phyloP scores from a whole-genome alignment of 192 early-diverging fungal species.

The Umbelopsis vinacea region DNA sequence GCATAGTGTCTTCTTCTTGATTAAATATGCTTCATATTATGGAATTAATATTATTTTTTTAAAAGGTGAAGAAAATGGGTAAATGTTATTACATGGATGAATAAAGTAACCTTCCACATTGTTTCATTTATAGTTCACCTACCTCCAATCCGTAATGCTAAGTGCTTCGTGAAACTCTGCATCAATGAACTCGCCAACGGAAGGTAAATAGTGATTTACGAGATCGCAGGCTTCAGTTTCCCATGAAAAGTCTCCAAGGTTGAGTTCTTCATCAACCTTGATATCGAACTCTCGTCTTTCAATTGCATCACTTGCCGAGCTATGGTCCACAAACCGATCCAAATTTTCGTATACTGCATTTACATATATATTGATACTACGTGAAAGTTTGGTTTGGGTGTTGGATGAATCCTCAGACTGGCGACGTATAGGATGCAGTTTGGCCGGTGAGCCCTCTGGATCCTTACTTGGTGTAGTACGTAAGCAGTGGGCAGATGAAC shows the following conservation, averaged over 20 bases:
- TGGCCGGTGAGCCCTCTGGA: not conserved
- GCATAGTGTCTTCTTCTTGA: slow-evolving; percentile 40
- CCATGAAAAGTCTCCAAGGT: slow-evolving; percentile 59
- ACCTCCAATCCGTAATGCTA: slow-evolving; percentile 60
- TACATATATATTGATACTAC: not conserved
- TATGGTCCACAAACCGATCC: slow-evolving; percentile 45
- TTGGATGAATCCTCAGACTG: not conserved
- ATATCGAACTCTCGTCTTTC: slow-evolving; percentile 42
- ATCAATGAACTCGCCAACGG: slow-evolving; percentile 53
- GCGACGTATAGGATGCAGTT: not conserved
- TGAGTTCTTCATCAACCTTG: slow-evolving; percentile 9
- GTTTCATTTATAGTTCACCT: slow-evolving; percentile 16
- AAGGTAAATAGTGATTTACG: slow-evolving; percentile 53
- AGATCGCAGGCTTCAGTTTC: slow-evolving; percentile 57
- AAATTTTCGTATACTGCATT: slow-evolving; percentile 54
- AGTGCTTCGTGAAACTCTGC: slow-evolving; percentile 54
- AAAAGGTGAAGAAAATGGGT: too few species aligned
- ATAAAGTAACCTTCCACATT: not conserved
- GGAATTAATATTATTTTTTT: too few species aligned
- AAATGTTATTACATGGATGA: not conserved
- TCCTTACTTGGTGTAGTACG: not conserved
- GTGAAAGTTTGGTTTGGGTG: not conserved
- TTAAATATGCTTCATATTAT: slow-evolving; percentile 39
- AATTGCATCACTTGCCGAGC: slow-evolving; percentile 19
- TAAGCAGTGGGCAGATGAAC: slow-evolving; percentile 10